Conservation (phyloP, 345 rosid genomes). For the Clausena lansium region DNA sequence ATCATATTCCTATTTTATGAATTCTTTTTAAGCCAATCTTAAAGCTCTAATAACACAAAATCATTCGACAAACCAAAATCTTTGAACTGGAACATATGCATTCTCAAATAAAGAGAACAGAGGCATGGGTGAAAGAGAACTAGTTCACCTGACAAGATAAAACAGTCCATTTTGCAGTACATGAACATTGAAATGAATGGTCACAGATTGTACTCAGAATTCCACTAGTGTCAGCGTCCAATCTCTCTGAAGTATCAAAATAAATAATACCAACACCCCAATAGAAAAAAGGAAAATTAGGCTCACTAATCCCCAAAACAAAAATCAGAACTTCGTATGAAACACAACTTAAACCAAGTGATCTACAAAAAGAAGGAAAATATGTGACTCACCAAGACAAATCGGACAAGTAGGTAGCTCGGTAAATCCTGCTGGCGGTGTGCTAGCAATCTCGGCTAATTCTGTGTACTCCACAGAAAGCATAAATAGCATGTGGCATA, state of each 20-base stretch:
- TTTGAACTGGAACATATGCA: not conserved
- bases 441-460: slow-evolving; percentile 58
- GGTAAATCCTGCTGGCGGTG: slow-evolving; percentile 61
- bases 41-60: not conserved
- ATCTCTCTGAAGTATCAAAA: slow-evolving; percentile 54
- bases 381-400: slow-evolving; percentile 64
- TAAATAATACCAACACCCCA: not conserved
- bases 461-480: slow-evolving; percentile 67
- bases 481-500: slow-evolving; percentile 71
- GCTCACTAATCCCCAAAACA: not conserved
- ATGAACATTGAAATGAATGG: slow-evolving; percentile 91
- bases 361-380: not conserved
- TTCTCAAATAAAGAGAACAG: not conserved
- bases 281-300: not conserved
- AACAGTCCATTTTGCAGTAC: slow-evolving; percentile 93
- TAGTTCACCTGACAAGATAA: slow-evolving; percentile 84
- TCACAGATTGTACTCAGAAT: slow-evolving; percentile 82
- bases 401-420: slow-evolving; percentile 91
- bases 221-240: slow-evolving; percentile 92
- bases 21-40: not conserved
- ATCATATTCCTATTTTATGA: not conserved
- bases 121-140: slow-evolving; percentile 4
- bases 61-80: not conserved
- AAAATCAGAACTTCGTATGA: not conserved
- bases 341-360: not conserved